These are phyloP conservation scores for Cadophora malorum DNA, from an alignment of 2,329 filamentous ascomycete species.

Conservation along the genomic window DNA sequence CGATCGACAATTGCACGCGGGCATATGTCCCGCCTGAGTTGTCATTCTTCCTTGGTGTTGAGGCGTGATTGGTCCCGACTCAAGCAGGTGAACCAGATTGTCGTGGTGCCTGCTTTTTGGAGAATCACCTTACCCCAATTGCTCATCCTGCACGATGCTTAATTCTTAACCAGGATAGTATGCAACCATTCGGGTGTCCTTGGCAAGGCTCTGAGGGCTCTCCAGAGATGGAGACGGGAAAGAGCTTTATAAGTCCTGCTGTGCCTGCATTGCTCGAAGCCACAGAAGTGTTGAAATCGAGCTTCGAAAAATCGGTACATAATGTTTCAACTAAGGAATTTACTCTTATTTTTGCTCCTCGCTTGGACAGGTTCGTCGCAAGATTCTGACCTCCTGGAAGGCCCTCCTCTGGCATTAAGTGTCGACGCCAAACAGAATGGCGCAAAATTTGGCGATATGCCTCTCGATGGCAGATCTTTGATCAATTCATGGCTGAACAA, in stretches of 20 bases:
- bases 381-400: neutral
- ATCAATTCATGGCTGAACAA: neutral
- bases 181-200: neutral
- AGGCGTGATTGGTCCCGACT: neutral
- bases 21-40: neutral
- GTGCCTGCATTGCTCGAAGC: neutral
- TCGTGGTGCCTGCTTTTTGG: slow-evolving; percentile 1
- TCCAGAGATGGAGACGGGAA: neutral
- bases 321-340: neutral
- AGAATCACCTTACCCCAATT: neutral
- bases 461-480: neutral
- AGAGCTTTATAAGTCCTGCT: neutral
- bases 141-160: neutral
- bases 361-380: neutral
- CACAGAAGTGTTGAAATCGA: neutral
- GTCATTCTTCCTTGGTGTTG: neutral
- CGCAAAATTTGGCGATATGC: neutral
- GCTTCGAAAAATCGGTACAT: neutral
- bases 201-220: neutral
- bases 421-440: neutral
- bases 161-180: neutral
- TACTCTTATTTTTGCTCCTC: neutral
- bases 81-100: neutral
- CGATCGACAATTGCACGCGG: neutral
- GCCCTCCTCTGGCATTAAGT: neutral